Evolutionary conservation across 192 early-diverging fungal genomes (phyloP).

Genomic region (Backusella tarrabulga): DNA sequence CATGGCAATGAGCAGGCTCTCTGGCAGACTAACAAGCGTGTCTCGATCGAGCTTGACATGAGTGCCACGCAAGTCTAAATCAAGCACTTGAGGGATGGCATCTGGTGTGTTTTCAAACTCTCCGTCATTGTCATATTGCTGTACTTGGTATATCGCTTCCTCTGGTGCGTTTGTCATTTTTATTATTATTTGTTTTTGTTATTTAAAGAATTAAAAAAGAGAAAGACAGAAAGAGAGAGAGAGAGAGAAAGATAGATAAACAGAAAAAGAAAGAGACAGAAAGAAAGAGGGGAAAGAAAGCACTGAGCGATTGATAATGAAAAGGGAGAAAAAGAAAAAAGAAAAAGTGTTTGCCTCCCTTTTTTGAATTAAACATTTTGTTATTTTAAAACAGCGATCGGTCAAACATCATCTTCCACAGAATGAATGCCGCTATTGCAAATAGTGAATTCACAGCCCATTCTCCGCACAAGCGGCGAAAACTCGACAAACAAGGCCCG

Average conservation of each 20-base stretch:
- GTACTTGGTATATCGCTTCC: not conserved
- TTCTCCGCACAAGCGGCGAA: constrained; percentile 9
- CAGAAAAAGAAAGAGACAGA: not conserved
- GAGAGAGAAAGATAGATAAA: not conserved
- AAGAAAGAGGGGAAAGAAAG: too few relatives aligned
- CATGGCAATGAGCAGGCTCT: constrained; percentile 61
- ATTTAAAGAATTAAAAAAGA: not conserved
- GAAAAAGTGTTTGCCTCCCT: too few relatives aligned
- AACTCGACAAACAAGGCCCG: constrained; percentile 28
- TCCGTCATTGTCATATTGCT: not conserved
- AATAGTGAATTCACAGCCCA: constrained; percentile 13
- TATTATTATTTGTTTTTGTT: not conserved
- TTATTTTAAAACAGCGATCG: not conserved
- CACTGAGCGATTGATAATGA: too few relatives aligned
- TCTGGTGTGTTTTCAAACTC: not conserved
- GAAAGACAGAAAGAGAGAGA: not conserved
- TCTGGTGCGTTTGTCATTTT: not conserved
- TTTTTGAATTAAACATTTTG: too few relatives aligned
- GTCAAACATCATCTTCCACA: not conserved
- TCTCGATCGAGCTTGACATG: constrained; percentile 57
- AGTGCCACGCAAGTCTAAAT: constrained; percentile 57
- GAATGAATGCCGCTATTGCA: not conserved
- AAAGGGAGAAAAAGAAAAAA: too few relatives aligned
- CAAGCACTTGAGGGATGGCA: constrained; percentile 41
- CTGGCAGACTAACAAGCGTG: constrained; percentile 53